phyloP scores from a whole-genome alignment of 192 early-diverging fungal species.

The Podila epigama region DNA sequence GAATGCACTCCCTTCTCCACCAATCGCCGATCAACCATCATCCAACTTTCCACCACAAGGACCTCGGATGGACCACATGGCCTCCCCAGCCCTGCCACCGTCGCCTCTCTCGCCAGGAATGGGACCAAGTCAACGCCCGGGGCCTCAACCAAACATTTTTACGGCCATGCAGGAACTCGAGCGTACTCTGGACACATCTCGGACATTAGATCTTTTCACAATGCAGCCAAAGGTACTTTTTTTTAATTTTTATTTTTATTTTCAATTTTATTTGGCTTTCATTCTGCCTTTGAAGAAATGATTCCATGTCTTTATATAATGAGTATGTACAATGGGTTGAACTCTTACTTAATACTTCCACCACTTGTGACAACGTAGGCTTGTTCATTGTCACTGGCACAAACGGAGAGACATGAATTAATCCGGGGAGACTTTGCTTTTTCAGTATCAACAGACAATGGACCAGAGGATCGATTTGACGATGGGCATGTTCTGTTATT shows the following conservation, averaged over 20 bases:
- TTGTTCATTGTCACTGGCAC: conserved; percentile 30
- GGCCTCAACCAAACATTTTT: conserved; percentile 1
- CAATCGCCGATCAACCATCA: conserved; percentile 17
- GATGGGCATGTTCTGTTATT: conserved; percentile 50
- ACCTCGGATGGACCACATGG: neutral
- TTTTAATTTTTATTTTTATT: neutral
- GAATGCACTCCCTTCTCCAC: conserved; percentile 37
- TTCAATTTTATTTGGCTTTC: neutral
- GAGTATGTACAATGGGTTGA: conserved; percentile 3
- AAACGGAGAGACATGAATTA: conserved; percentile 23
- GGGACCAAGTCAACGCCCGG: conserved; percentile 14
- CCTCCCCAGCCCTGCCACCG: conserved; percentile 29
- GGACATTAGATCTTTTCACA: conserved; percentile 55
- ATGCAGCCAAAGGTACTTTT: conserved; percentile 55
- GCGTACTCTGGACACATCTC: conserved; percentile 47
- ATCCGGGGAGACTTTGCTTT: conserved; percentile 37
- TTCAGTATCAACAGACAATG: conserved; percentile 26
- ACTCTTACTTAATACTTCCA: conserved; percentile 1
- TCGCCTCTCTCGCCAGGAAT: conserved; percentile 37
- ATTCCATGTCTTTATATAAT: neutral
- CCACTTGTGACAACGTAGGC: conserved; percentile 19
- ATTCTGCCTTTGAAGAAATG: too few species aligned
- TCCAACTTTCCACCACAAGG: conserved; percentile 26
- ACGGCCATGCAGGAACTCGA: conserved; percentile 47
- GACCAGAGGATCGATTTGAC: conserved; percentile 24